phyloP scores from a whole-genome alignment of 2,329 filamentous ascomycete species.

The Basipetospora sp. region DNA sequence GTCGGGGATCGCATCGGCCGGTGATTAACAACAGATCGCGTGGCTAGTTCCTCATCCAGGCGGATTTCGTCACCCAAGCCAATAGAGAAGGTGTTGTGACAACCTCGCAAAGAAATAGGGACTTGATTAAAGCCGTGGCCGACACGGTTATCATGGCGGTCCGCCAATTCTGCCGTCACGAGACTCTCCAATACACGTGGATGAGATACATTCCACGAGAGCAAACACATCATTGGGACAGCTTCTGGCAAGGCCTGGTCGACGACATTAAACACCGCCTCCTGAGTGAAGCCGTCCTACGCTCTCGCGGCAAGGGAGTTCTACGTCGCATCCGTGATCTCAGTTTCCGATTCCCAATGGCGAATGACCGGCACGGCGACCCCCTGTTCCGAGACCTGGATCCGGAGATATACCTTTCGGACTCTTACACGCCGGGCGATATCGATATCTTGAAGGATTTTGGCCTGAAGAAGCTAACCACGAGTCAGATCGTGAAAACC shows the following conservation, averaged over 20 bases:
- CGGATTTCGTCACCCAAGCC: conserved; percentile 33
- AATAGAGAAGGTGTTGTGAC: conserved; percentile 27
- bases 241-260: conserved; percentile 15
- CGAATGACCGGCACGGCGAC: conserved; percentile 2
- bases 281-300: conserved; percentile 7
- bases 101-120: conserved; percentile 23
- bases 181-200: conserved; percentile 26
- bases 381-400: conserved; percentile 8
- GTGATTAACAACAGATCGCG: not conserved
- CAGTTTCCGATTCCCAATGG: conserved; percentile 1
- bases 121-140: conserved; percentile 21
- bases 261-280: conserved; percentile 13
- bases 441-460: conserved; percentile 3
- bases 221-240: conserved; percentile 11
- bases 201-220: conserved; percentile 27
- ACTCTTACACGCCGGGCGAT: conserved; percentile 2
- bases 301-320: not conserved
- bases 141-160: conserved; percentile 24
- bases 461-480: not conserved
- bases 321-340: not conserved
- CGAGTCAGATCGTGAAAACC: not conserved
- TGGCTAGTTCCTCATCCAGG: conserved; percentile 30
- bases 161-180: conserved; percentile 22
- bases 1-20: not conserved
- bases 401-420: conserved; percentile 4